A percentile compares a stretch with the other conserved stretches of the same genome.
phyloP scores from a whole-genome alignment of 306 rosid species.

The Potentilla sterilis region DNA sequence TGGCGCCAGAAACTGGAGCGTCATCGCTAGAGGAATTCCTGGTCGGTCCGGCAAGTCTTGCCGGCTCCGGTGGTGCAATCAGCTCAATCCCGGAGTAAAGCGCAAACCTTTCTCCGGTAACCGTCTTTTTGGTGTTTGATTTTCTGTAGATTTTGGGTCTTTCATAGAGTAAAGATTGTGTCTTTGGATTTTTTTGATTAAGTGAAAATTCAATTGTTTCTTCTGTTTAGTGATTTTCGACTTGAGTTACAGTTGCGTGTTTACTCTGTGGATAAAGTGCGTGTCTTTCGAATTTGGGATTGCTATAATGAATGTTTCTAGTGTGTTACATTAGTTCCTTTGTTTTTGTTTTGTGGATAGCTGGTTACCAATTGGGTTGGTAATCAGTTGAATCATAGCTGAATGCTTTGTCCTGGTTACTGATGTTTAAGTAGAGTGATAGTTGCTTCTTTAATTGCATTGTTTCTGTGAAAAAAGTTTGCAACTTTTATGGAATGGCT shows the following conservation, averaged over 20 bases:
- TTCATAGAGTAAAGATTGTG: not conserved
- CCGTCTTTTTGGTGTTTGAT: not conserved
- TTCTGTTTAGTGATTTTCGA: not conserved
- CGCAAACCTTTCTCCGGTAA: conserved; percentile 76
- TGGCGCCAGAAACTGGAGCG: conserved; percentile 79
- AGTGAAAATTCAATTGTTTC: not conserved
- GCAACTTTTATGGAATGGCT: not conserved
- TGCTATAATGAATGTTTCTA: not conserved
- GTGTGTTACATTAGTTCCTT: not conserved
- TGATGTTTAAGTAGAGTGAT: not conserved
- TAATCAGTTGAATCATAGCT: not conserved
- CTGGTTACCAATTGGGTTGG: not conserved
- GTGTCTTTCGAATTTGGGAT: not conserved
- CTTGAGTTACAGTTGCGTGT: not conserved
- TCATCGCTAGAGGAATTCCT: conserved; percentile 71
- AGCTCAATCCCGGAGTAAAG: conserved; percentile 70
- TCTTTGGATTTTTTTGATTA: not conserved
- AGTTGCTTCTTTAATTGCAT: not conserved
- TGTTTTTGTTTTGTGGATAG: not conserved
- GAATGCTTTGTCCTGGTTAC: not conserved
- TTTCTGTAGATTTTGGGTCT: not conserved
- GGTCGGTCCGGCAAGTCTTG: conserved; percentile 84
- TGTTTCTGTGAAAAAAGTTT: not conserved
- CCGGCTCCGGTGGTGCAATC: conserved; percentile 91
- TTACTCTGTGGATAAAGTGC: not conserved